Evolutionary conservation across 441 rosid species (phyloP), one percentile per base, ranked within the genome.

Genomic region (Populus trichocarpa): DNA sequence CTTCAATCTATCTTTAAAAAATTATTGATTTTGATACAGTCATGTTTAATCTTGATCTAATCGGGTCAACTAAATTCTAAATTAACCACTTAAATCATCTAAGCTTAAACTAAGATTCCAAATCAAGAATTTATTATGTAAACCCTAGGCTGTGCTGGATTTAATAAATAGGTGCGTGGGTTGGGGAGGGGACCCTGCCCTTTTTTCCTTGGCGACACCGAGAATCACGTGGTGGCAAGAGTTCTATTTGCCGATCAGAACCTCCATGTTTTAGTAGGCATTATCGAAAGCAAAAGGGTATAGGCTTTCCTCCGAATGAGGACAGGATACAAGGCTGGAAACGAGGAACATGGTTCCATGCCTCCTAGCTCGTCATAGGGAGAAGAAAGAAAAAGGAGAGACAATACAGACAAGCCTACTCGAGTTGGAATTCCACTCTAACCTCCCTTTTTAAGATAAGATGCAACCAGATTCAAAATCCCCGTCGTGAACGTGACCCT

Each of bases 381-480:
- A 61, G 42, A 53, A 28, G 8, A 71, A 59, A 46, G 71, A 61
- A 65, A 82, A 79, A 64, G 22, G 42, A 23, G 35, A 70, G 30
- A 42, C 22, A 63, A 40, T 80, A 23, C 40, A 50, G 72, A 76
- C 73, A 71, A 79, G 50, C 28, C 71, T 53, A 38, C 32, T 42
- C 57, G 83, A 81, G 73, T 79, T 81, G 84, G 82, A 81, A 67
- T 71, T 79, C 86, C 86, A 84, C 81, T 77, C 35, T 18, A 14
- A 67, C 36, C 72, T n/a, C 75, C 20, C 32, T 4, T 78, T 81
- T 79, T 70, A 10, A 76, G 67, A 69, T 70, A 10, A 76, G 67
- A 69, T 70, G 23, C 9, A 50, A 57, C 3, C 73, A 71, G 28
- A 53, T 83, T 75, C 82, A 69, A 80, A 83, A 53, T 74, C 71